Conservation (phyloP, 768 basidiomycete genomes). For the Podaxis carcinomalis region DNA sequence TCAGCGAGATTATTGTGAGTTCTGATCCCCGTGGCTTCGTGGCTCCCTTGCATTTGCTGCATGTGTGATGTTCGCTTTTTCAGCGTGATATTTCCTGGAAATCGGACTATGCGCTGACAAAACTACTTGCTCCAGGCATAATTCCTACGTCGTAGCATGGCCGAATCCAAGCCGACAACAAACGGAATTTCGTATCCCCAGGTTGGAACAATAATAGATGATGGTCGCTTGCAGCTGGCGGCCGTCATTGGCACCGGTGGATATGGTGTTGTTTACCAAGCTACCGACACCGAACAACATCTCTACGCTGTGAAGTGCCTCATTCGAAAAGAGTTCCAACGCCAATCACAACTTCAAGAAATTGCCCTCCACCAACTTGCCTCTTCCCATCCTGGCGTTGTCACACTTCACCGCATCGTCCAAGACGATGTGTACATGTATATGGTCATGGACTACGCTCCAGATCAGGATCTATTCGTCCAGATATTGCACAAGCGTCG, state of each 20-base stretch:
- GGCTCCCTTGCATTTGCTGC: too few species aligned
- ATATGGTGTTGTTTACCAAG: slow-evolving; percentile 94
- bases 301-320: slow-evolving; percentile 94
- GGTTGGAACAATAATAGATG: slow-evolving; percentile 81
- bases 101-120: too few species aligned
- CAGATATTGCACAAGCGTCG: slow-evolving; percentile 77
- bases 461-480: slow-evolving; percentile 87
- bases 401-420: slow-evolving; percentile 85
- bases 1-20: too few species aligned
- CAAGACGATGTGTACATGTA: slow-evolving; percentile 80
- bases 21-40: too few species aligned
- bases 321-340: slow-evolving; percentile 48
- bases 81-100: too few species aligned
- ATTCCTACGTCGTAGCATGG: slow-evolving; percentile 8
- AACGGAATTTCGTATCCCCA: slow-evolving; percentile 34
- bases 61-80: too few species aligned
- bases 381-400: slow-evolving; percentile 74
- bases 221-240: slow-evolving; percentile 75
- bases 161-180: slow-evolving; percentile 17
- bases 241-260: slow-evolving; percentile 90
- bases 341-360: slow-evolving; percentile 83
- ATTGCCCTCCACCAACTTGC: slow-evolving; percentile 76
- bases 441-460: slow-evolving; percentile 91
- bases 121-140: background rate
- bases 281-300: slow-evolving; percentile 54